Evolutionary conservation across 371 early-diverging fungal genomes (phyloP), one percentile per base, ranked within the genome.

Genomic region (Mucor indicus): DNA sequence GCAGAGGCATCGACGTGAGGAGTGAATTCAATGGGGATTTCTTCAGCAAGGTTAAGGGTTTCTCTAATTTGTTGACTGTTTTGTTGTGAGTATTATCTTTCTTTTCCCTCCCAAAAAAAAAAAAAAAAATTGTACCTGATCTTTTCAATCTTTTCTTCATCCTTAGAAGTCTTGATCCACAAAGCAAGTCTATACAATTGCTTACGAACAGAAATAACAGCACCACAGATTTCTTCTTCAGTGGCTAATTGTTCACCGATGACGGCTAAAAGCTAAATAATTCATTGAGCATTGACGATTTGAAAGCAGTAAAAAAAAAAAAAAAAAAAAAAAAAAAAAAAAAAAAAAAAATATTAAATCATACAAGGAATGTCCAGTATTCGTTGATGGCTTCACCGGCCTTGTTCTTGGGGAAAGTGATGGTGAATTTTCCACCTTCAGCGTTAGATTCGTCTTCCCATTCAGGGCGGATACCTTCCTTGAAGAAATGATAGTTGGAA

Each of bases 361-460:
- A 57, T 79, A 91, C 91, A 44, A 89, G 83, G 64, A 84, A 78
- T 55, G 95, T 75, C 98, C 96, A 97, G 47, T 81, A 75, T 24
- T 82, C 77, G 64, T 94, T 89, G 53, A 93, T 84, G 19, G 86
- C 85, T 25, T 79, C 76, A 50, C 80, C 90, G 12, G 81, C 79
- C 67, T 84, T 83, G 53, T 70, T 68, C 64, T 89, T 85, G 42
- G 78, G 82, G 41, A 98, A 67, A 53, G 89, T 86, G 43, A 92
- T 70, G 41, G 91, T 86, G 89, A 98, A 96, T 67, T 96, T 94
- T 25, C 99, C 99, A 60, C 99, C 99, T 32, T 91, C 73, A 32
- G 77, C 81, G 79, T 99, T 99, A 36, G 79, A 85, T n/a, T 85
- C 69, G 66, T 99, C 99, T 76, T 99, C 99, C 99, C 99, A 99